Conservation (phyloP, 2,329 filamentous ascomycete species). For the Hymenoscyphus albidus region DNA sequence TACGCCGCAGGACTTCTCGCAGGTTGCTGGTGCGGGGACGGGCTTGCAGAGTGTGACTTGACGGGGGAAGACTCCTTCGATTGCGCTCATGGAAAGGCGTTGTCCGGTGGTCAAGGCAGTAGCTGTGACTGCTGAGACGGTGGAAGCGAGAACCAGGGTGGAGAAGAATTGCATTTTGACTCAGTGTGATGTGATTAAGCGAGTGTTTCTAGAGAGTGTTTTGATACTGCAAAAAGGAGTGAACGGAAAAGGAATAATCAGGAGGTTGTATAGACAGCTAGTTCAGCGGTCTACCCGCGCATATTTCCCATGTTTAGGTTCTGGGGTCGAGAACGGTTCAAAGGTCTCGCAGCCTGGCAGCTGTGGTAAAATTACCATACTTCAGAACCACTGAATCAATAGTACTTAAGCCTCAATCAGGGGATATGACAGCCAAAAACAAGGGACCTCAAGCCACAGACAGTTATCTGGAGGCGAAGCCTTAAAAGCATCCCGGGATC, state of each 20-base stretch:
- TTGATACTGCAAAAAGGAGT: background rate
- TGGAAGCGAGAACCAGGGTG: background rate
- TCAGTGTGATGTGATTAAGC: background rate
- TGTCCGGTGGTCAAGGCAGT: background rate
- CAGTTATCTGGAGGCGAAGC: background rate
- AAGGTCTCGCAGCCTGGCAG: background rate
- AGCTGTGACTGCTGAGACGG: background rate
- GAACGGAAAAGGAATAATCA: background rate
- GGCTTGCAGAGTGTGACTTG: background rate
- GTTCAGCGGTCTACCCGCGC: background rate
- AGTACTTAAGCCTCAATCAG: background rate
- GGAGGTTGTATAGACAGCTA: background rate
- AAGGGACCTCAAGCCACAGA: background rate
- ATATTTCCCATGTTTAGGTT: background rate
- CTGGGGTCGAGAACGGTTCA: background rate
- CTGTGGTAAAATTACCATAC: background rate
- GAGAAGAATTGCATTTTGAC: background rate
- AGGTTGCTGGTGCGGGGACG: background rate
- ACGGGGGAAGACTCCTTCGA: background rate
- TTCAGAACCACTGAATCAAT: background rate
- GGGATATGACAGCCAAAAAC: conserved; percentile 1
- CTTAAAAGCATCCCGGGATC: background rate
- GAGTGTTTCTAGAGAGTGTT: background rate
- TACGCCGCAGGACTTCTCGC: background rate
- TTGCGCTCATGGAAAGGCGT: background rate